Evolutionary conservation across 2,329 filamentous ascomycete species (phyloP), one percentile per base, ranked within the genome.

Genomic region (Penicillium italicum): DNA sequence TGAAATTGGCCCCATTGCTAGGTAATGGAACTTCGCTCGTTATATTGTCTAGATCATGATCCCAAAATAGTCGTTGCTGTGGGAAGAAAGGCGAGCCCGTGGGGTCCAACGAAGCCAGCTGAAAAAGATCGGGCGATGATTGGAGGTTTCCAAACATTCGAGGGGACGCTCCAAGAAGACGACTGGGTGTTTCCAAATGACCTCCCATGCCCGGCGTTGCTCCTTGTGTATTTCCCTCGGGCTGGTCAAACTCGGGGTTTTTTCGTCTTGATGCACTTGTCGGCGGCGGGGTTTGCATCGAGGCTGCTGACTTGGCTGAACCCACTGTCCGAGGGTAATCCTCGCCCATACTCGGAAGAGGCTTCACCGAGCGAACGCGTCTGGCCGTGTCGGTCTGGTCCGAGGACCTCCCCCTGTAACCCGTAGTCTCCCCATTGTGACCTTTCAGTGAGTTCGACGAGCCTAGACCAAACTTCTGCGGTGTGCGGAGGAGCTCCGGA

Each of bases 261-360:
- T 75, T 76, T 60, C 80, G 78, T 65, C 79, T 77, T 6, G 78
- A 81, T 18, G 81, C 82, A 69, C 83, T 78, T 26, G 82, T 85
- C 3, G 83, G 83, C 46, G 83, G 83, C 33, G 83, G 83, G 12
- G 83, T 86, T 69, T 85, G 83, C 76, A 85, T 84, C 14, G 74
- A 76, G 33, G 74, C 74, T 28, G 75, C 75, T 9, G 74, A 77
- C 50, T 72, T 76, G 55, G 70, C 66, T 12, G 73, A 73, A 42
- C 69, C 69, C 43, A 71, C 65, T 16, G 70, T 68, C 16, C 66
- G 67, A 20, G 70, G 66, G 10, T 66, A 69, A 53, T 74, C 68
- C 41, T 74, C 69, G 38, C 58, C 53, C 51, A 62, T 37, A 38
- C 55, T 50, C 37, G 61, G 63, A 53, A 68, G 61, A 8, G 66